Evolutionary conservation across 1,284 basidiomycete genomes (phyloP), one percentile per base, ranked within the genome.

Genomic region (Mycena citricolor): DNA sequence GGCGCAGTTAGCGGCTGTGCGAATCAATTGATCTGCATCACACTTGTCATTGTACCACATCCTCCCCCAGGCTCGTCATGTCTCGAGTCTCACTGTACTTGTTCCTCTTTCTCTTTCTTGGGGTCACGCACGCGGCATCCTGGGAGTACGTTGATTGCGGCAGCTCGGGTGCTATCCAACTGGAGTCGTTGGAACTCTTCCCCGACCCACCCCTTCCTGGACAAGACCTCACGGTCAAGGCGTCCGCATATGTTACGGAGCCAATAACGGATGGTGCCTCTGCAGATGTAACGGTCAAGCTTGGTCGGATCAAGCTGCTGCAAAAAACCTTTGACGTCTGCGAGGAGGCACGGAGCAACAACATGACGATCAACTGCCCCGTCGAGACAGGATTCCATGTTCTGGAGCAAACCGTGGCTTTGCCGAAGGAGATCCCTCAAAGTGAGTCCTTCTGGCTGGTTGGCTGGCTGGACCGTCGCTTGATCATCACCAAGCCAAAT

Each of bases 131-230:
- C 10, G 24, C 32, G 40, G 7, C 28, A 1, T 42, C 42, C 54
- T 88, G 85, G 80, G 55, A 52, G 4, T 88, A 76, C 58, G 24
- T 8, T 0, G 60, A 77, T 59, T 89, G 86, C 59, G 83, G 86
- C 86, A 52, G 24, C 77, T 64, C 25, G 16, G 73, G 83, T 54
- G 57, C 67, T 13, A 61, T 89, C 48, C 69, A 78, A 50, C 68
- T 94, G 52, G 65, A 86, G 21, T 81, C 74, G 21, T 86, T 94
- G 53, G 49, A 63, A 7, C 71, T 94, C 36, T 73, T 65, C 14
- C 92, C 92, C 0, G 88, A 94, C 58, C 91, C 93, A 32, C 92
- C 92, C 3, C 62, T 81, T 54, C 87, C 90, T 6, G 93, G 92
- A 10, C 57, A 89, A 60, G 76, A 91, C 54, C 67, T 97, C 54